Base-by-base conservation (phyloP, 768 basidiomycete genomes). In the Podaxis sp. region DNA sequence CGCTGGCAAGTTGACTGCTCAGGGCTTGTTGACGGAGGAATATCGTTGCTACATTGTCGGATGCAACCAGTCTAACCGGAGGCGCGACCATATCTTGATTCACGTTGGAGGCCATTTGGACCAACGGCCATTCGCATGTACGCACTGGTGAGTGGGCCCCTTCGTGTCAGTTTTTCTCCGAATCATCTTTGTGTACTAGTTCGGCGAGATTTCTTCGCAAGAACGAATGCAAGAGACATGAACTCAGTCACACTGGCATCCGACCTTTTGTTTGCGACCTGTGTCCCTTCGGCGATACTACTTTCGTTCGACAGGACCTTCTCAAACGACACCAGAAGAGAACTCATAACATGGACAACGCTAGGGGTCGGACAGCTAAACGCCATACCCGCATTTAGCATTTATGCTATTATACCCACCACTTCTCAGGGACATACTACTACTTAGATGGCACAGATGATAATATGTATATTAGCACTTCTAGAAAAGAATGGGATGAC, bases 161-260 rank as follows among this genome's bases (percentile, higher is more conserved):
- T 44, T 36, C 36, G 28, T 28, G 17, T 17, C 2, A 3, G 17
- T 11, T 4, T 26, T 22, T 57, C 28, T 42, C 38, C 54, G 53
- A 60, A 59, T 68, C 15, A 59, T 8, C 52, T 15, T 26, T 53
- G 19, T n/a, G 40, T 26, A 56, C 12, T 57, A 90, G 89, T 69
- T 72, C 82, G 2, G 78, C 86, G 63, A 78, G 84, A 12, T 91
- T 90, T 75, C 70, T 89, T 63, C 85, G 89, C 63, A 90, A 87
- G 72, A 90, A 91, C 68, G 89, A 91, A 70, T 89, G 87, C 76
- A 90, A 89, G 70, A 84, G 89, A 28, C 89, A 91, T 64, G 87
- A 89, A 71, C 78, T 84, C 13, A 85, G 83, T 63, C 89, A 91
- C 68, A 82, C 77, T 11, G 85, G 84, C 13, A 65, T 72, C 44